These are phyloP conservation scores for Cytospora piceae DNA, from an alignment of 2,329 filamentous ascomycete genomes.

Conservation along the genomic window DNA sequence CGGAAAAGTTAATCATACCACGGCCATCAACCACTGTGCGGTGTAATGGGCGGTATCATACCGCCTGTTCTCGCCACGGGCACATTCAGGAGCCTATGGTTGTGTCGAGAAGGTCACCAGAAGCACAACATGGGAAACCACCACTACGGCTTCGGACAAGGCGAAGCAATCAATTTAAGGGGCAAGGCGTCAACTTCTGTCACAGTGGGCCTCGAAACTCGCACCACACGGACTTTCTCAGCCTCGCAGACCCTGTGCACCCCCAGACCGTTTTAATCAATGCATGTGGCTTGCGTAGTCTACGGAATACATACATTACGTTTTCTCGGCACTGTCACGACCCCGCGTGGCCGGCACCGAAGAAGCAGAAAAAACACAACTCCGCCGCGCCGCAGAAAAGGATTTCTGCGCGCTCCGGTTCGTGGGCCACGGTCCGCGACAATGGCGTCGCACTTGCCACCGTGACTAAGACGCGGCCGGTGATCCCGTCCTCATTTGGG, in stretches of 20 bases:
- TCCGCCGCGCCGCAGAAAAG: slow-evolving; percentile 19
- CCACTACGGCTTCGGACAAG: neutral
- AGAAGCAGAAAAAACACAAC: slow-evolving; percentile 2
- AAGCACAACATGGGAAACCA: neutral
- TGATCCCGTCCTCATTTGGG: slow-evolving; percentile 1
- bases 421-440: slow-evolving; percentile 17
- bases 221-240: neutral
- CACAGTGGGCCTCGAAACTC: neutral
- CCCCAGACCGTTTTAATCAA: slow-evolving; percentile 13
- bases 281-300: slow-evolving; percentile 1
- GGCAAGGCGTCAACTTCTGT: neutral
- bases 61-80: slow-evolving; percentile 13
- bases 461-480: slow-evolving; percentile 18
- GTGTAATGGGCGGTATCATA: slow-evolving; percentile 22
- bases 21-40: neutral
- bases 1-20: neutral
- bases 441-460: slow-evolving; percentile 3
- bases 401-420: slow-evolving; percentile 22
- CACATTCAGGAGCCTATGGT: neutral
- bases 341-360: slow-evolving; percentile 12
- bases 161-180: neutral
- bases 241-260: slow-evolving; percentile 2
- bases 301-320: slow-evolving; percentile 1
- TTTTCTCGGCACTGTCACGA: slow-evolving; percentile 23
- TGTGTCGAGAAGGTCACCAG: neutral